A percentile compares a stretch with the other conserved stretches of the same genome.
These are phyloP conservation scores for Aquilaria malaccensis DNA, from an alignment of 345 rosid genomes.

Conservation along the genomic window DNA sequence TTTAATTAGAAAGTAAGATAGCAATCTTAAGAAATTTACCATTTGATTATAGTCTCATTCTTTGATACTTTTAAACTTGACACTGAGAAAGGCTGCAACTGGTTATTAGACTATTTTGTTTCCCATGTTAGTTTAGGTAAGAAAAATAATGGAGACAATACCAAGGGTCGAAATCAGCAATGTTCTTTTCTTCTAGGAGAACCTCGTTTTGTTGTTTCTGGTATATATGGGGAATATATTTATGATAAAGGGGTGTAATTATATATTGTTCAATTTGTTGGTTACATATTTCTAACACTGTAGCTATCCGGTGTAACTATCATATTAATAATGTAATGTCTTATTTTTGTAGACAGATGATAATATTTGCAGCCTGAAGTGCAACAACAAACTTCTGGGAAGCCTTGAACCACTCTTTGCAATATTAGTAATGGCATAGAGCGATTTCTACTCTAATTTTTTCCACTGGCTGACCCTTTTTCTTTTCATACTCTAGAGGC, in stretches of 20 bases:
- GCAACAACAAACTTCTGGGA: constrained; percentile 52
- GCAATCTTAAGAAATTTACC: too few relatives aligned
- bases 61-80: too few relatives aligned
- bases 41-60: too few relatives aligned
- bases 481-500: constrained; percentile 22
- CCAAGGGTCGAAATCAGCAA: constrained; percentile 40
- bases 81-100: not conserved
- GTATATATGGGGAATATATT: constrained; percentile 69
- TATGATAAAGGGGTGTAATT: constrained; percentile 42
- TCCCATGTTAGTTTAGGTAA: constrained; percentile 15
- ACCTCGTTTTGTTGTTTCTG: constrained; percentile 57
- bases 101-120: constrained; percentile 2
- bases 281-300: not conserved
- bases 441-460: constrained; percentile 2
- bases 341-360: constrained; percentile 48
- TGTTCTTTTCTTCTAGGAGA: constrained; percentile 52
- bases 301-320: not conserved
- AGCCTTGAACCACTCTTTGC: constrained; percentile 19
- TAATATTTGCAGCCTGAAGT: constrained; percentile 69
- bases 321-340: constrained; percentile 8
- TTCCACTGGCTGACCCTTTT: constrained; percentile 1
- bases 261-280: not conserved
- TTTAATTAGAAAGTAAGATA: too few relatives aligned
- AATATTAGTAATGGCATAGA: not conserved
- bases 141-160: constrained; percentile 20